phyloP scores from a whole-genome alignment of 345 rosid species.

The Sonneratia caseolaris region DNA sequence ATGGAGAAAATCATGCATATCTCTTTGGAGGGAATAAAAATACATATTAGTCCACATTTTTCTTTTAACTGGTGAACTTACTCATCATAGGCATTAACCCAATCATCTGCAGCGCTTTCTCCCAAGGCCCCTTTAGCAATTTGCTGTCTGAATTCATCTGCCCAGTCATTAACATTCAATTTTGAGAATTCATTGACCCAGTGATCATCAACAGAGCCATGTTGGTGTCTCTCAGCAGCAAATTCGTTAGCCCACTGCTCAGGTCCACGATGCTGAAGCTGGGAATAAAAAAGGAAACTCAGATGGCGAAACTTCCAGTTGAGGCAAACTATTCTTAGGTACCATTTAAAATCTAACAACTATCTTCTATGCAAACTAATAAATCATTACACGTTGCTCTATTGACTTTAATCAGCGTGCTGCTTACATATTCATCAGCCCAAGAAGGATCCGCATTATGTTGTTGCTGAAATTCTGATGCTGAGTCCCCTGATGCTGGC shows the following conservation, averaged over 20 bases:
- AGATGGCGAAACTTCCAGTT: constrained; percentile 1
- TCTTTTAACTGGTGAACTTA: constrained; percentile 28
- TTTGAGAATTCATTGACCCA: constrained; percentile 98
- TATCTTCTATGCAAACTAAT: neutral
- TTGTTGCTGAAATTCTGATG: constrained; percentile 82
- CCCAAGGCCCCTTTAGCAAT: constrained; percentile 56
- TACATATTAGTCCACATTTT: neutral
- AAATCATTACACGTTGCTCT: neutral
- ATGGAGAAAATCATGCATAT: neutral
- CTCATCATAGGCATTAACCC: constrained; percentile 96
- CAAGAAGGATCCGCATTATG: constrained; percentile 57
- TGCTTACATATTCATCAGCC: constrained; percentile 76
- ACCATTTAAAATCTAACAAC: neutral
- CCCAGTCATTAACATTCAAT: constrained; percentile 86
- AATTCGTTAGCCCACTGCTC: constrained; percentile 86
- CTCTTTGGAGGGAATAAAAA: neutral
- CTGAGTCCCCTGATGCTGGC: constrained; percentile 76
- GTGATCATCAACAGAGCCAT: constrained; percentile 53
- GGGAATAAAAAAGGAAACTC: constrained; percentile 17
- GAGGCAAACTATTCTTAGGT: constrained; percentile 1
- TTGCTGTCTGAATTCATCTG: constrained; percentile 75
- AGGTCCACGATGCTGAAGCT: constrained; percentile 45
- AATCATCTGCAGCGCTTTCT: constrained; percentile 54
- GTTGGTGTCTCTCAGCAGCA: constrained; percentile 39
- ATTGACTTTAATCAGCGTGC: constrained; percentile 17